Evolutionary conservation across 768 basidiomycete species (phyloP).

Genomic region (Nidularia pulvinata): DNA sequence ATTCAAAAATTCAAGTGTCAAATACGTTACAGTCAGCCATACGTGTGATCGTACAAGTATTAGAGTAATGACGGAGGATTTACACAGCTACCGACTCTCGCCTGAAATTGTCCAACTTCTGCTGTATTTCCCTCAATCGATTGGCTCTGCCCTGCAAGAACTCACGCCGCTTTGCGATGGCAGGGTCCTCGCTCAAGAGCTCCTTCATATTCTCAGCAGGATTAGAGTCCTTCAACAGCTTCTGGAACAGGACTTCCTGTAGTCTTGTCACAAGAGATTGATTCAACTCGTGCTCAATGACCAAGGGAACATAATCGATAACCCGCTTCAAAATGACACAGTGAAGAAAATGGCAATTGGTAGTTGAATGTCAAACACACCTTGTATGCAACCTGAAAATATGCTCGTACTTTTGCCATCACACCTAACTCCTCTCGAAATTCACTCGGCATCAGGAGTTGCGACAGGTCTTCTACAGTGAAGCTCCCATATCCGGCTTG

Average conservation of each 20-base stretch:
- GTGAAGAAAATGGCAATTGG: too few relatives aligned
- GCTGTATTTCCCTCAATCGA: constrained; percentile 29
- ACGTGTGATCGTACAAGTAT: too few relatives aligned
- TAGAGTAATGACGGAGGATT: too few relatives aligned
- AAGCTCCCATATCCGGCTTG: too few relatives aligned
- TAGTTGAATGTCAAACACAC: constrained; percentile 16
- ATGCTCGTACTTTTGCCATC: constrained; percentile 57
- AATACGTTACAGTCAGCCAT: too few relatives aligned
- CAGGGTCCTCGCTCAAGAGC: constrained; percentile 40
- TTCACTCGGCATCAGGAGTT: too few relatives aligned
- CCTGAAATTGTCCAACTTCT: constrained; percentile 20
- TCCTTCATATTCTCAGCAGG: constrained; percentile 16
- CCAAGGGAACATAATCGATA: constrained; percentile 51
- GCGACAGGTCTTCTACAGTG: too few relatives aligned
- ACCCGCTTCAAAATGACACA: constrained; percentile 35
- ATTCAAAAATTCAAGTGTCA: too few relatives aligned
- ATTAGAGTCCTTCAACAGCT: constrained; percentile 26
- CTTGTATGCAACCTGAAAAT: constrained; percentile 55
- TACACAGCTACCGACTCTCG: too few relatives aligned
- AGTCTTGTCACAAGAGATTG: constrained; percentile 31
- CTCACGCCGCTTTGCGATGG: constrained; percentile 21
- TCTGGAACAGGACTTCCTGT: constrained; percentile 11
- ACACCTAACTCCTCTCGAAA: constrained; percentile 42
- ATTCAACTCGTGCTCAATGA: constrained; percentile 45
- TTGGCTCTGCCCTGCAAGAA: constrained; percentile 20